A percentile compares a stretch with the other conserved stretches of the same genome.
Conservation (phyloP, 2,329 filamentous ascomycete genomes). For the Aspergillus felis region DNA sequence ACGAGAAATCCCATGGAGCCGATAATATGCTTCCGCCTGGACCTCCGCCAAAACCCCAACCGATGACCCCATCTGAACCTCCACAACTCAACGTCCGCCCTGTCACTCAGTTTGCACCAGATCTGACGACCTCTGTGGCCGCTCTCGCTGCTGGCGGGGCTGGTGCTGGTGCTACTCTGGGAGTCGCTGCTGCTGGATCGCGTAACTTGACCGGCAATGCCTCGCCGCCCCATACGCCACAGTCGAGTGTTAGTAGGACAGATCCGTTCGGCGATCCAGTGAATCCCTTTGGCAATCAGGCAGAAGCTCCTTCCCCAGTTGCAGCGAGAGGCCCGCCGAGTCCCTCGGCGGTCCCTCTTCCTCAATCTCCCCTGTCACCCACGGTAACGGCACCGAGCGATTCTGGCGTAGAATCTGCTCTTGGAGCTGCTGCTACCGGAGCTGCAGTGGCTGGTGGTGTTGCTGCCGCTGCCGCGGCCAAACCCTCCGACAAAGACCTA, state of each 20-base stretch:
- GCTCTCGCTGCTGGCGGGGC: constrained; percentile 11
- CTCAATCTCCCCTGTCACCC: background rate
- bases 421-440: constrained; percentile 38
- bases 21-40: constrained; percentile 28
- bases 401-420: constrained; percentile 2
- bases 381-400: constrained; percentile 1
- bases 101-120: constrained; percentile 76
- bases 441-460: constrained; percentile 39
- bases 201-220: constrained; percentile 33
- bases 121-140: constrained; percentile 45
- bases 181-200: constrained; percentile 18
- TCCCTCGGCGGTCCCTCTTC: constrained; percentile 4
- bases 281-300: constrained; percentile 69
- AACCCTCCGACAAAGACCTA: constrained; percentile 17
- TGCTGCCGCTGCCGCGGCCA: constrained; percentile 26
- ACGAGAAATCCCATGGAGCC: constrained; percentile 58
- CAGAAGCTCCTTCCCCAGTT: constrained; percentile 42
- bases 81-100: constrained; percentile 83
- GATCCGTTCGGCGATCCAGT: constrained; percentile 51
- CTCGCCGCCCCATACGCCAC: constrained; percentile 31
- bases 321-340: constrained; percentile 1
- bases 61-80: constrained; percentile 49
- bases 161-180: constrained; percentile 11
- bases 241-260: constrained; percentile 38
- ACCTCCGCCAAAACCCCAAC: constrained; percentile 34